Percentiles rank a stretch among this genome's conserved stretches.
Evolutionary conservation across 2,329 filamentous ascomycete species (phyloP).

Genomic region (Trichoderma afroharzianum): DNA sequence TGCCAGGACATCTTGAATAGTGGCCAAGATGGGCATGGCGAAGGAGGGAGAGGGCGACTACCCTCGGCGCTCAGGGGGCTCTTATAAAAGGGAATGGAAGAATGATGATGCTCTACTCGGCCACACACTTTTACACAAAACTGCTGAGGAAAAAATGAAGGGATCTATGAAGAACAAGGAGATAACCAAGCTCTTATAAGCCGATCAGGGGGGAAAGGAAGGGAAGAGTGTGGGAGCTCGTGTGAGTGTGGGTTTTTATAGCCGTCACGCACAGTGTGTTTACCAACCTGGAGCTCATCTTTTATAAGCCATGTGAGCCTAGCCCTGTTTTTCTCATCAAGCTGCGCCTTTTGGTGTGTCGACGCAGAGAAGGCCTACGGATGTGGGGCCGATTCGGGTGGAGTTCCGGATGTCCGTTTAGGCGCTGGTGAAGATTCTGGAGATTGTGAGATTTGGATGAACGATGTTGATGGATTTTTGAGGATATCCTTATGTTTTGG

Average conservation of each 20-base stretch:
- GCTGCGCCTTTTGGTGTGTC: slow-evolving; percentile 5
- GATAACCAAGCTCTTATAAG: neutral
- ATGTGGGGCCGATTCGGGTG: slow-evolving; percentile 15
- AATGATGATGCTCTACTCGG: neutral
- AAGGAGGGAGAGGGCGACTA: neutral
- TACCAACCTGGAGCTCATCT: neutral
- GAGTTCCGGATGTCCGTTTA: neutral
- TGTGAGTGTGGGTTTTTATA: slow-evolving; percentile 22
- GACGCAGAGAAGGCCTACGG: neutral
- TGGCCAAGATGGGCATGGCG: slow-evolving; percentile 27
- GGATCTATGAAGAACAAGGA: neutral
- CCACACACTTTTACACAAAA: neutral
- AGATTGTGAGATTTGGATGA: neutral
- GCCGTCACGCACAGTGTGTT: slow-evolving; percentile 7
- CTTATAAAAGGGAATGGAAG: neutral
- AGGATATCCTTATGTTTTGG: neutral
- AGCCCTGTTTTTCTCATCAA: neutral
- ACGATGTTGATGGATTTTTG: neutral
- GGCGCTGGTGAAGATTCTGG: neutral
- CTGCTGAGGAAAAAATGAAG: neutral
- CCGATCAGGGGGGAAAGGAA: slow-evolving; percentile 1
- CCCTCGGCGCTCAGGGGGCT: neutral
- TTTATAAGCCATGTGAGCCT: neutral
- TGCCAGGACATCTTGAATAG: slow-evolving; percentile 27
- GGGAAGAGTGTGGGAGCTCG: slow-evolving; percentile 7